Evolutionary conservation across 208 protist genomes (phyloP).

Genomic region (Crithidia sp.): DNA sequence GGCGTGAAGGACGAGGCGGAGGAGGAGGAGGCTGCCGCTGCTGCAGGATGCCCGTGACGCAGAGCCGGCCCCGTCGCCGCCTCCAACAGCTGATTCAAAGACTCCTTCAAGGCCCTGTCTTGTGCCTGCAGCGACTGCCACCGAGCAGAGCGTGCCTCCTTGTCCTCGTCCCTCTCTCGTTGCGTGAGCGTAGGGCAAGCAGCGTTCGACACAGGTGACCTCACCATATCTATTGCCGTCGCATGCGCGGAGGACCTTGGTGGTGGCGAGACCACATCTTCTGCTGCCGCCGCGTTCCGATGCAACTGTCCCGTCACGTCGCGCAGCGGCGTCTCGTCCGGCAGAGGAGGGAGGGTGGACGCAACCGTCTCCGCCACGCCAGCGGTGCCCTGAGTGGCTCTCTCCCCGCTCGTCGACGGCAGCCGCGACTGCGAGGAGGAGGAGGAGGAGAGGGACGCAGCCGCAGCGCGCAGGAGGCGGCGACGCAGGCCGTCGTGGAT

Average conservation of each 20-base stretch:
- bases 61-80: background rate
- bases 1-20: background rate
- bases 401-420: slow-evolving; percentile 6
- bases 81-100: slow-evolving; percentile 26
- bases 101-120: slow-evolving; percentile 29
- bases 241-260: background rate
- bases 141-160: background rate
- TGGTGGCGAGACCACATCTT: background rate
- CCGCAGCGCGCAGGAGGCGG: slow-evolving; percentile 33
- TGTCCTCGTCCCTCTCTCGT: background rate
- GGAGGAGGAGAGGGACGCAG: slow-evolving; percentile 23
- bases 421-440: slow-evolving; percentile 13
- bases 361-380: slow-evolving; percentile 2
- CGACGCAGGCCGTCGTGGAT: slow-evolving; percentile 32
- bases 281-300: background rate
- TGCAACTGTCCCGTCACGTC: background rate
- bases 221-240: background rate
- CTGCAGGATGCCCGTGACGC: background rate
- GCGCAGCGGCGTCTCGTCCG: slow-evolving; percentile 29
- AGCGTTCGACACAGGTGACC: background rate
- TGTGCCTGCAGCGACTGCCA: slow-evolving; percentile 24
- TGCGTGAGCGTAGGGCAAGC: background rate
- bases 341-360: slow-evolving; percentile 21
- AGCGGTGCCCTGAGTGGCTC: background rate
- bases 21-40: background rate